These are phyloP conservation scores for Narthecium ossifragum DNA, from an alignment of 106 monocot species.

Conservation along the genomic window DNA sequence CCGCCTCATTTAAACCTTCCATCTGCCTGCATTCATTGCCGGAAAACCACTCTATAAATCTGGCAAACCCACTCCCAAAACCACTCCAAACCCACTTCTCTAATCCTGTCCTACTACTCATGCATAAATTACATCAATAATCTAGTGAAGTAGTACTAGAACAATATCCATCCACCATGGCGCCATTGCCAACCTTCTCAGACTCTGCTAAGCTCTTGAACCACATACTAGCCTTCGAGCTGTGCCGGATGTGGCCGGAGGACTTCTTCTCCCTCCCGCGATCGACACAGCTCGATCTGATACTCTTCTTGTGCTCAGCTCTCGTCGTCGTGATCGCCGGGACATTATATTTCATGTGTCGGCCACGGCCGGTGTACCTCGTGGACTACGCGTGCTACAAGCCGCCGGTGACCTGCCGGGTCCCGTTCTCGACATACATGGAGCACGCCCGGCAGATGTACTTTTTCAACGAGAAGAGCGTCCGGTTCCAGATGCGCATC, in stretches of 20 bases:
- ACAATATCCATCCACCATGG: background rate
- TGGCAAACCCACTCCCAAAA: too few species aligned
- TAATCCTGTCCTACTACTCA: too few species aligned
- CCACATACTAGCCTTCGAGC: background rate
- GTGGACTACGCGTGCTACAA: conserved; percentile 52
- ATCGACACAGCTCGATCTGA: conserved; percentile 2
- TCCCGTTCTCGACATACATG: conserved; percentile 51
- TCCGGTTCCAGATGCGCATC: conserved; percentile 12
- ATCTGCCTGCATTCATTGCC: background rate
- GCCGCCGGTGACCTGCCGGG: conserved; percentile 31
- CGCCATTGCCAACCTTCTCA: background rate
- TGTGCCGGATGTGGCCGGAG: conserved; percentile 5
- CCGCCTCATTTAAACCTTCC: background rate
- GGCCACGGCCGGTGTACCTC: conserved; percentile 41
- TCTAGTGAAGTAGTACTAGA: background rate
- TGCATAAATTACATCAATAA: too few species aligned
- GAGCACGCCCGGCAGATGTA: conserved; percentile 36
- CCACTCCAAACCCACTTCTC: too few species aligned
- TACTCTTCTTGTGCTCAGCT: conserved; percentile 9
- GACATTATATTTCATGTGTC: conserved; percentile 35
- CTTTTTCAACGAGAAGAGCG: conserved; percentile 1
- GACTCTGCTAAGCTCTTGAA: too few species aligned
- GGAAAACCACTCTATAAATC: too few species aligned
- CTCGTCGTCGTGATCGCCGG: conserved; percentile 5
- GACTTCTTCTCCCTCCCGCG: conserved; percentile 8